phyloP scores from a whole-genome alignment of 768 basidiomycete genomes.

The Porphyrellus cyaneotinctus region DNA sequence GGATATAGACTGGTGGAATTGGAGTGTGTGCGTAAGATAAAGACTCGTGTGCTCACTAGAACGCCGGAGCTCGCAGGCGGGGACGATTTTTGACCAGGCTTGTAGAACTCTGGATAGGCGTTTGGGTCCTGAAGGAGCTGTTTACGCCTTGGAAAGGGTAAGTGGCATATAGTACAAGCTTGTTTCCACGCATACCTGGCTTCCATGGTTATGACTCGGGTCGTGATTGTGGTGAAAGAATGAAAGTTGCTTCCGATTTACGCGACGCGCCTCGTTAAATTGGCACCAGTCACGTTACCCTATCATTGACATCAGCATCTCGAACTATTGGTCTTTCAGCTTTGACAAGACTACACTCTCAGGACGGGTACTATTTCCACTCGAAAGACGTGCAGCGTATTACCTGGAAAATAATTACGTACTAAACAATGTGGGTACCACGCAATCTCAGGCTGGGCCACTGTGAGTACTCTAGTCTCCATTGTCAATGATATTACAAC shows the following conservation, averaged over 20 bases:
- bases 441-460: no score
- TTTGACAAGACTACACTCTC: no score
- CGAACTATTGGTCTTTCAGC: no score
- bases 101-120: constrained; percentile 30
- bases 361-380: no score
- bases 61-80: constrained; percentile 2
- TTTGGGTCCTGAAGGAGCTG: constrained; percentile 25
- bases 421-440: no score
- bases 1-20: constrained; percentile 20
- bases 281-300: constrained; percentile 18
- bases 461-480: no score
- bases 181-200: constrained; percentile 15
- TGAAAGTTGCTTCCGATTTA: constrained; percentile 3
- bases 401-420: no score
- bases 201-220: constrained; percentile 19
- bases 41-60: constrained; percentile 18
- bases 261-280: constrained; percentile 23
- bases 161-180: neutral
- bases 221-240: constrained; percentile 5
- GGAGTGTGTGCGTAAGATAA: neutral
- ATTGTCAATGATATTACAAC: no score
- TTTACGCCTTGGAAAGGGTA: constrained; percentile 18
- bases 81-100: constrained; percentile 17
- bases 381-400: no score
- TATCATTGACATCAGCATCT: no score